Base-by-base conservation (phyloP, 2,329 filamentous ascomycete species). In the Calonectria hongkongensis region DNA sequence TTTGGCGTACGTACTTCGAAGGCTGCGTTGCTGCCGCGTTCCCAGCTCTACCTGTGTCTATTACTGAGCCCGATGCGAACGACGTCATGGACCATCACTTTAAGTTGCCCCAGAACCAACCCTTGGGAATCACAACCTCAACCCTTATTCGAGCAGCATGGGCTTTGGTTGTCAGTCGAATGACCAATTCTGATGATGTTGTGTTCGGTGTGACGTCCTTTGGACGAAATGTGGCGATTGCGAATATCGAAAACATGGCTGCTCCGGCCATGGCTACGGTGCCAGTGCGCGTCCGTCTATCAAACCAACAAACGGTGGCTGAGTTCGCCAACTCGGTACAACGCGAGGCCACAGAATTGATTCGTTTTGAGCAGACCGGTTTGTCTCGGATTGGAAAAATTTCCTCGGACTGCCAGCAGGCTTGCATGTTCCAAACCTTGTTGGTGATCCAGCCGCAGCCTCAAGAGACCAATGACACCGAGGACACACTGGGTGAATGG, bases 251-350 rank as follows among this genome's bases (percentile, higher is more conserved):
- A 10, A 62, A 33, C 3, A 76, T 81, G 10, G 33, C 73, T 2
- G 81, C 76, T 0, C 77, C 73, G 16, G 30, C 66, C 0, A 62
- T 68, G 16, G 54, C 66, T 30, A 68, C 66, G 10, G 54, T 81
- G 0, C 80, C 79, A 2, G 36, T 81, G 5, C 71, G 77, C 0
- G 54, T 80, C 13, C 39, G 48, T 0, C 9, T 78, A 18, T 77
- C 81, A 88, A 54, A 25, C 2, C n/a, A 69, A 4, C 47, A 65
- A 18, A 77, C 78, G 0, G 79, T 87, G 10, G 72, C 75, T 0
- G 80, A 86, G 25, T 88, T 86, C 68, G 79, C 91, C 18, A 79
- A 86, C 25, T 76, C 79, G 0, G 36, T 78, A 0, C 74, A 79
- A n/a, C 15, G 28, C 1, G 51, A 74, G 13, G 45, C 70, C 2